phyloP scores from a whole-genome alignment of 306 rosid genomes.

The Cicer chorassanicum region DNA sequence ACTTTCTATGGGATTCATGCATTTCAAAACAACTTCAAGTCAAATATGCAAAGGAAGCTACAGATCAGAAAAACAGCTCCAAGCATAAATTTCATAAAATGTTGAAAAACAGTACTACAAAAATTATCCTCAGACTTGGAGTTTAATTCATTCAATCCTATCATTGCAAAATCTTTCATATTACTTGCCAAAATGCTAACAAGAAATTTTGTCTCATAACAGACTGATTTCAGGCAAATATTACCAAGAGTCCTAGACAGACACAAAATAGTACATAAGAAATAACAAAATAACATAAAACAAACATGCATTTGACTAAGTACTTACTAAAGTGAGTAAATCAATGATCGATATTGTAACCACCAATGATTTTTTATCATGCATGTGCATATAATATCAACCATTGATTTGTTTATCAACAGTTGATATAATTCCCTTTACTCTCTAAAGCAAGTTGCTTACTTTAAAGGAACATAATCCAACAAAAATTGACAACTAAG shows the following conservation, averaged over 20 bases:
- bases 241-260: neutral
- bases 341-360: too few species aligned
- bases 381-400: too few species aligned
- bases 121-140: slow-evolving; percentile 16
- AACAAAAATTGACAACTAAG: slow-evolving; percentile 36
- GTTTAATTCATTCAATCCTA: slow-evolving; percentile 12
- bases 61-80: slow-evolving; percentile 22
- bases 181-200: slow-evolving; percentile 14
- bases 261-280: slow-evolving; percentile 16
- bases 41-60: neutral
- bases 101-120: neutral
- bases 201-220: slow-evolving; percentile 19
- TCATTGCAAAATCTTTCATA: slow-evolving; percentile 27
- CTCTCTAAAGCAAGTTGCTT: too few species aligned
- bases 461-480: too few species aligned
- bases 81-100: slow-evolving; percentile 7
- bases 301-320: too few species aligned
- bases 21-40: neutral
- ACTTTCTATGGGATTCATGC: neutral
- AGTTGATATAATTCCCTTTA: too few species aligned
- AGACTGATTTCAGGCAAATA: slow-evolving; percentile 30
- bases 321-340: too few species aligned
- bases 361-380: too few species aligned
- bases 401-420: too few species aligned
- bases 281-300: slow-evolving; percentile 7